These are phyloP conservation scores for Aspergillus sp. DNA, from an alignment of 2,329 filamentous ascomycete species.

Conservation along the genomic window DNA sequence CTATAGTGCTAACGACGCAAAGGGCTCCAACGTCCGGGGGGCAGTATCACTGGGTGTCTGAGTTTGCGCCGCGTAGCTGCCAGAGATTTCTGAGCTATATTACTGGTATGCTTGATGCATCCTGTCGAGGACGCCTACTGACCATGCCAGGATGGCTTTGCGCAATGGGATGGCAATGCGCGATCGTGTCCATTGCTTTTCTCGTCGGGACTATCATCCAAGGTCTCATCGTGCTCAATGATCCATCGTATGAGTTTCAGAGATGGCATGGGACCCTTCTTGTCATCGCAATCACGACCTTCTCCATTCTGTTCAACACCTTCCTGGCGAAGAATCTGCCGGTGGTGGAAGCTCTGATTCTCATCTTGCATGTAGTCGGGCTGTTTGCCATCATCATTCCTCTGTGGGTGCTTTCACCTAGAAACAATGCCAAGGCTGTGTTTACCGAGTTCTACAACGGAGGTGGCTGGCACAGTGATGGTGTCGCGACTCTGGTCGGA, in stretches of 20 bases:
- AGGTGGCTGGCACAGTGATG: conserved; percentile 39
- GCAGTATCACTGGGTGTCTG: conserved; percentile 42
- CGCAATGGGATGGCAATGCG: conserved; percentile 45
- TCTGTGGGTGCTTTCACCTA: conserved; percentile 41
- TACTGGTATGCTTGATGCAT: conserved; percentile 28
- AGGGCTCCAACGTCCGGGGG: conserved; percentile 42
- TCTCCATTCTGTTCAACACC: conserved; percentile 43
- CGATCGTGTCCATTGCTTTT: conserved; percentile 43
- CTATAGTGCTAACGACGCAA: background rate
- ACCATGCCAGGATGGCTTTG: conserved; percentile 39
- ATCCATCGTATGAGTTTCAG: conserved; percentile 39
- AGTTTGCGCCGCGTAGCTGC: conserved; percentile 41
- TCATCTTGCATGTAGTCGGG: conserved; percentile 43
- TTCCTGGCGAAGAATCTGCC: conserved; percentile 39
- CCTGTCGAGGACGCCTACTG: background rate
- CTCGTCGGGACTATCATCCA: conserved; percentile 47
- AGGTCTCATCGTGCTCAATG: conserved; percentile 44
- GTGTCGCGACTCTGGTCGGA: conserved; percentile 40
- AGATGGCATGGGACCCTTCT: conserved; percentile 47
- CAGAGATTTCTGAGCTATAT: conserved; percentile 48
- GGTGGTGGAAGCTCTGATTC: conserved; percentile 37
- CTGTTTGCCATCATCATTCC: conserved; percentile 44
- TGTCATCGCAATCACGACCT: conserved; percentile 37
- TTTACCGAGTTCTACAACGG: conserved; percentile 41
- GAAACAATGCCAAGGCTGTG: conserved; percentile 35